Evolutionary conservation across 2,329 filamentous ascomycete species (phyloP), one percentile per base, ranked within the genome.

Genomic region (Trichoderma asperellum): DNA sequence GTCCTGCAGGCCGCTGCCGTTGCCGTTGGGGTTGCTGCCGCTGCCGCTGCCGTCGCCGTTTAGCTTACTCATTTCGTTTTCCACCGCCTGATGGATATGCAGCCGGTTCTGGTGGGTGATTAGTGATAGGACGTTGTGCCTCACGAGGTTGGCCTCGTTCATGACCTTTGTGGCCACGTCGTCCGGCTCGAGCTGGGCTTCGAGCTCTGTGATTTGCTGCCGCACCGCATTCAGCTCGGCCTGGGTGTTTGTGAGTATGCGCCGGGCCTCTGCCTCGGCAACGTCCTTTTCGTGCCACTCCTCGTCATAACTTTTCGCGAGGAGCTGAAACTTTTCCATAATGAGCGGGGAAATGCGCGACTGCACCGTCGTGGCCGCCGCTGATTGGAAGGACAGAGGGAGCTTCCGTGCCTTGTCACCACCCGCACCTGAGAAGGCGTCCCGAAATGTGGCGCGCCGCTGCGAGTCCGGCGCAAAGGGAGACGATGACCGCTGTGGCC

Each of bases 201-300:
- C 85, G 1, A 89, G 78, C n/a, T 88, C 86, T 43, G 83, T 81
- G 49, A 90, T 85, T 72, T 90, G 86, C 69, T 88, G 85, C 14
- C 85, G 86, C 18, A 91, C 82, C 1, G 83, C 81, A 56, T 87
- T 85, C 4, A 93, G 83, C 76, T 95, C 92, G 37, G 86, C 84
- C 71, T 91, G 87, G 0, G 91, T 89, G 73, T 90, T 90, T 70
- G 84, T 83, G 18, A 93, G 83, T 68, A 90, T 87, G 18, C 88
- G 84, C 61, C 87, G 87, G 3, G 90, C 90, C 76, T 92, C 91
- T 32, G 86, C 85, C 75, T 92, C 89, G 3, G 88, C 88, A 21
- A 86, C 84, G 64, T 93, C 88, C 76, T 92, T 93, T 72, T 94
- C 91, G 64, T 87, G 85, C 74, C 92, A 87, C 76, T 95, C 91